Percentiles rank a stretch among this genome's conserved stretches.
These are phyloP conservation scores for Zymoseptoria brevis DNA, from an alignment of 2,329 filamentous ascomycete genomes.

Conservation along the genomic window DNA sequence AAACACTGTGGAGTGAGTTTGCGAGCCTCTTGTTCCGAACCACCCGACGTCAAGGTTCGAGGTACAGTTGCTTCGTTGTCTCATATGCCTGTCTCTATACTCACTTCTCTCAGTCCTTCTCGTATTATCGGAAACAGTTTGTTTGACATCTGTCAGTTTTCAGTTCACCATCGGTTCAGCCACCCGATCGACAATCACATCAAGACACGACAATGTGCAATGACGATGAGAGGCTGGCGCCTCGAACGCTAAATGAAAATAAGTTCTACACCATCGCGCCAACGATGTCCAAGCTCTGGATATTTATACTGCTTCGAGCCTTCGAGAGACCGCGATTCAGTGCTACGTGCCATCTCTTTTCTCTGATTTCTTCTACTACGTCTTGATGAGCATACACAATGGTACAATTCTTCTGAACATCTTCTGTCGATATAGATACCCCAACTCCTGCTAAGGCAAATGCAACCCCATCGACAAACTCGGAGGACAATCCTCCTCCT, in stretches of 20 bases:
- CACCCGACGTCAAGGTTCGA: neutral
- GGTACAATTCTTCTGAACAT: too few species aligned
- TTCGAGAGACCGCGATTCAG: too few species aligned
- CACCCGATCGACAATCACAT: neutral
- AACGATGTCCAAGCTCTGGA: neutral
- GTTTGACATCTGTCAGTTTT: neutral
- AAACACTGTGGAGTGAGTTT: neutral
- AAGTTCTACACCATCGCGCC: neutral
- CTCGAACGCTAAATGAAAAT: neutral
- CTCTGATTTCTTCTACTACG: too few species aligned
- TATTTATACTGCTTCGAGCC: neutral
- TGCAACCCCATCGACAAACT: constrained; percentile 27
- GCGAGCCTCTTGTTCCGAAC: neutral
- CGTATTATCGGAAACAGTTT: neutral
- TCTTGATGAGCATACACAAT: too few species aligned
- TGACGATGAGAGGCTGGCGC: neutral
- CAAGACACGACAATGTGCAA: neutral
- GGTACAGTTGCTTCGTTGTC: neutral
- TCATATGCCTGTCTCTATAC: neutral
- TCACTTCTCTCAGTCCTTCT: neutral
- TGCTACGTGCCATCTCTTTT: too few species aligned
- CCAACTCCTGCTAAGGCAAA: neutral
- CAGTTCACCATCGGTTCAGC: neutral
- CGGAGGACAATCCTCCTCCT: constrained; percentile 41
- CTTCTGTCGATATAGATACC: too few species aligned